Percentiles rank a stretch among this genome's conserved stretches.
Conservation (phyloP, 1,284 basidiomycete genomes). For the Tylopilus sp. region DNA sequence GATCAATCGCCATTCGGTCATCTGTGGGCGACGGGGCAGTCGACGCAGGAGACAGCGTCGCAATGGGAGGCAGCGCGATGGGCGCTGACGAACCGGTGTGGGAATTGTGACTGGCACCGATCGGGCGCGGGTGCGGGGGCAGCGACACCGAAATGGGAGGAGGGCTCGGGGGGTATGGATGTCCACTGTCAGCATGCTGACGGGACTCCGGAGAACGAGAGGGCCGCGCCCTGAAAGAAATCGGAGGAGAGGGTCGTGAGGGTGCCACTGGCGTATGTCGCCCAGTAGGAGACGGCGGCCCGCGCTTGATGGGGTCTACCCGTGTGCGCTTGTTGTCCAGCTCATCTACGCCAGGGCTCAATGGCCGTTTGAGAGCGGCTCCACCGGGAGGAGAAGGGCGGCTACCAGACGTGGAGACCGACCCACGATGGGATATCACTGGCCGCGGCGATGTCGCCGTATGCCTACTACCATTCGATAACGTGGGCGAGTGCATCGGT, state of each 20-base stretch:
- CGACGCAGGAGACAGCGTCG: constrained; percentile 58
- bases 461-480: constrained; percentile 50
- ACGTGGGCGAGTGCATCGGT: constrained; percentile 45
- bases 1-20: constrained; percentile 48
- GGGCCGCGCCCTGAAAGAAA: constrained; percentile 67
- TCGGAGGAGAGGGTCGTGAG: constrained; percentile 69
- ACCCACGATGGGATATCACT: constrained; percentile 47
- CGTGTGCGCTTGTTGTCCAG: constrained; percentile 59
- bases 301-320: constrained; percentile 51
- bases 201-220: constrained; percentile 63
- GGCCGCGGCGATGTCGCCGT: constrained; percentile 48
- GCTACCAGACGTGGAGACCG: constrained; percentile 52
- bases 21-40: constrained; percentile 51
- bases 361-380: constrained; percentile 54
- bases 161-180: constrained; percentile 50
- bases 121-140: constrained; percentile 68
- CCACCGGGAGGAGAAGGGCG: constrained; percentile 47
- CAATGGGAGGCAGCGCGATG: constrained; percentile 58
- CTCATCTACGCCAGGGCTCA: constrained; percentile 63
- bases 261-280: constrained; percentile 51
- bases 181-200: constrained; percentile 37
- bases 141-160: constrained; percentile 52
- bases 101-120: constrained; percentile 47
- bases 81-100: constrained; percentile 27
- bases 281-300: constrained; percentile 50